Base-by-base conservation (phyloP, 306 rosid genomes). In the Benincasa hispida region DNA sequence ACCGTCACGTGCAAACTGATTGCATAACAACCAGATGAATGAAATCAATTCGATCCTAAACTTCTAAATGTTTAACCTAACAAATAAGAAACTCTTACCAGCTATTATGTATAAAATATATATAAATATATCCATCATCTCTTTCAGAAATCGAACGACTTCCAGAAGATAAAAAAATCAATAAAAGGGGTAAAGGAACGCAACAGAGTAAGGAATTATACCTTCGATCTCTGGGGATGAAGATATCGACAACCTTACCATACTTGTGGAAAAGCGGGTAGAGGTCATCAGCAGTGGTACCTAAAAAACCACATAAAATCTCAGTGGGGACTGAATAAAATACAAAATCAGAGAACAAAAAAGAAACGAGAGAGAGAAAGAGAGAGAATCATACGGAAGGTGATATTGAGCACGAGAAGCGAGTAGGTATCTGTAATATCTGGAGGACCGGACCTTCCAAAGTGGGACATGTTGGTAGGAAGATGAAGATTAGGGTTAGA, bases 141-240 rank as follows among this genome's bases (percentile, higher is more conserved):
- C 27, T 12, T 11, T 10, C 54, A 39, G 10, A 41, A 42, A 69
- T 13, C 10, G 17, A 59, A 18, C 65, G 59, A 5, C 41, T 39
- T 27, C 5, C 0, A 28, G 12, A 25, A 25, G n/a, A 19, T 8
- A 63, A 3, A 22, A 35, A 5, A 55, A 55, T 0, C 18, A 12
- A 47, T 18, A 34, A 57, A 35, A 48, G 0, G 0, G 55, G 63
- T 12, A 13, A 8, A 35, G 17, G 24, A 69, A 13, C 12, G 13
- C 6, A 41, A 50, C 65, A 58, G 2, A 58, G 27, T 1, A 27
- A n/a, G 21, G 27, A 35, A 21, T 15, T 6, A 35, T 56, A 92
- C 98, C 96, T 87, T 79, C 95, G 93, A 84, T 93, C 96, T 76
- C 89, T 87, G 72, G 98, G 98, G 78, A 93, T 91, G 86, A 93